Conservation (phyloP, 2,329 filamentous ascomycete species). For the Didymella segeticola region DNA sequence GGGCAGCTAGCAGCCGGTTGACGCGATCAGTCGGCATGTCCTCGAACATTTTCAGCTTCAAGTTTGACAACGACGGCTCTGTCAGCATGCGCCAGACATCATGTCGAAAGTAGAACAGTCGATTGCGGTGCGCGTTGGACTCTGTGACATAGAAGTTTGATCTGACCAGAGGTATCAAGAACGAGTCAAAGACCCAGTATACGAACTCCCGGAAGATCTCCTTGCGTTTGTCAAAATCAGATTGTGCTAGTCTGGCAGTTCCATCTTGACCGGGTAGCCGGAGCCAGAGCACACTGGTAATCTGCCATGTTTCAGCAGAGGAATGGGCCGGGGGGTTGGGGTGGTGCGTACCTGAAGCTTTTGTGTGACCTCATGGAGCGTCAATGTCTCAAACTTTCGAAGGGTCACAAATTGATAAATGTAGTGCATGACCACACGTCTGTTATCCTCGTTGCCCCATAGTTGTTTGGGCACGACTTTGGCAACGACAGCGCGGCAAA, state of each 20-base stretch:
- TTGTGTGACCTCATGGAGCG: slow-evolving; percentile 78
- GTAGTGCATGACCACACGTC: slow-evolving; percentile 65
- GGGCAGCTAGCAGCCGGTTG: slow-evolving; percentile 63
- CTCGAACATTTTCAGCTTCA: slow-evolving; percentile 80
- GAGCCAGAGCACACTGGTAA: slow-evolving; percentile 77
- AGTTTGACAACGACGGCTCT: slow-evolving; percentile 70
- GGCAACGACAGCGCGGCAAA: slow-evolving; percentile 77
- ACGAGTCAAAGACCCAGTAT: slow-evolving; percentile 92
- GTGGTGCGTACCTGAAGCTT: slow-evolving; percentile 68
- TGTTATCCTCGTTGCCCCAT: slow-evolving; percentile 76
- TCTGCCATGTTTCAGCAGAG: slow-evolving; percentile 54
- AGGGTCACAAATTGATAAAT: slow-evolving; percentile 81
- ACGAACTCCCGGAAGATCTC: slow-evolving; percentile 85
- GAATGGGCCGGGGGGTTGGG: slow-evolving; percentile 14
- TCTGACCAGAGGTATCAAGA: slow-evolving; percentile 84
- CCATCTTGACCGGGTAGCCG: slow-evolving; percentile 56
- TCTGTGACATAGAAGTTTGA: slow-evolving; percentile 96
- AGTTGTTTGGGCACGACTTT: slow-evolving; percentile 77
- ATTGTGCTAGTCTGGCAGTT: slow-evolving; percentile 66
- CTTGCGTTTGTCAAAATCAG: slow-evolving; percentile 75
- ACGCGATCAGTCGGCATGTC: slow-evolving; percentile 70
- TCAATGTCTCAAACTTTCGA: slow-evolving; percentile 80
- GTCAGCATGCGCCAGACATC: slow-evolving; percentile 84
- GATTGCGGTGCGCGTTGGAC: slow-evolving; percentile 78
- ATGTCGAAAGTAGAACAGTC: slow-evolving; percentile 91